Conservation (phyloP, 2,329 filamentous ascomycete species). For the Neopestalotiopsis clavispora region DNA sequence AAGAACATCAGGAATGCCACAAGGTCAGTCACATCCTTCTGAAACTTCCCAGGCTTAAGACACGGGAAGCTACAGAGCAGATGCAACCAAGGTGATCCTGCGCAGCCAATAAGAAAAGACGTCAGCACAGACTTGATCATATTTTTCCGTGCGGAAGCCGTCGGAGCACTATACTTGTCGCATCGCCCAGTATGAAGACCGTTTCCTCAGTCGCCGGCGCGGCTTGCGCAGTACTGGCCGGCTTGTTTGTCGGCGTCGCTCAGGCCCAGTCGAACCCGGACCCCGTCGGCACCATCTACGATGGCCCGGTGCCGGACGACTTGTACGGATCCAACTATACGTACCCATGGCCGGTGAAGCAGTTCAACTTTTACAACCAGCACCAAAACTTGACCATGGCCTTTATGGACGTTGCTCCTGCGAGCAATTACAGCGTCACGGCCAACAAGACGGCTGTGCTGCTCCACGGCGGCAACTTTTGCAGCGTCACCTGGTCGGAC, state of each 20-base stretch:
- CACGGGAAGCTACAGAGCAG: background rate
- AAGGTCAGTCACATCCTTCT: background rate
- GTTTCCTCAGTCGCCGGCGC: conserved; percentile 6
- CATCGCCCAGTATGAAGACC: conserved; percentile 3
- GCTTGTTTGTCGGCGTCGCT: conserved; percentile 16
- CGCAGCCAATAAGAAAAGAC: conserved; percentile 1
- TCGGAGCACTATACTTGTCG: background rate
- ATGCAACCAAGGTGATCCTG: background rate
- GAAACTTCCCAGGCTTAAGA: background rate
- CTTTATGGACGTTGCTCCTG: conserved; percentile 53
- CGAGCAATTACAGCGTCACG: conserved; percentile 30
- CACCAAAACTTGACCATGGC: conserved; percentile 56
- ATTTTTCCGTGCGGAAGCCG: background rate
- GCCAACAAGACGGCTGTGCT: conserved; percentile 51
- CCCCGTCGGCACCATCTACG: conserved; percentile 32
- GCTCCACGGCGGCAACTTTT: conserved; percentile 63
- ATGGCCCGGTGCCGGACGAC: conserved; percentile 43
- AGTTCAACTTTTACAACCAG: conserved; percentile 54
- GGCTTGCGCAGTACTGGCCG: conserved; percentile 16
- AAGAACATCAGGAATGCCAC: background rate
- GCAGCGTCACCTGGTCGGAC: conserved; percentile 55
- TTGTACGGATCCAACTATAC: conserved; percentile 57
- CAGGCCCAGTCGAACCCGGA: conserved; percentile 18
- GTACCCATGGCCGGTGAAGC: conserved; percentile 55
- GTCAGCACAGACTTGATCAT: background rate